These are phyloP conservation scores for Echites panduratus DNA, from an alignment of 257 asterid species.

Conservation along the genomic window DNA sequence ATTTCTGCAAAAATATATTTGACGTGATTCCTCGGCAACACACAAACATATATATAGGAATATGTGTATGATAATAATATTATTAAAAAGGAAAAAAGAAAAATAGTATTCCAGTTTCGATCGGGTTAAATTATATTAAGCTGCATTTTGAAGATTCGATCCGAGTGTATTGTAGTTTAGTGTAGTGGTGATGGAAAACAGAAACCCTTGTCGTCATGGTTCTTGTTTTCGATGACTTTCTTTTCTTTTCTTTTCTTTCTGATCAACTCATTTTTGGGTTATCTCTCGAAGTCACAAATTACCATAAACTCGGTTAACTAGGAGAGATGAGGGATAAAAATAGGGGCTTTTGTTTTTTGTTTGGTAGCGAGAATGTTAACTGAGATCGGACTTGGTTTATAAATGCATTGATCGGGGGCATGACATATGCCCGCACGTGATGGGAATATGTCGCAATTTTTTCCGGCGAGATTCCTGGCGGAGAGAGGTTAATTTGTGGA, in stretches of 20 bases:
- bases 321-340: neutral
- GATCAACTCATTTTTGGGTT: neutral
- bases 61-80: neutral
- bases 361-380: conserved; percentile 17
- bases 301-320: conserved; percentile 6
- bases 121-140: neutral
- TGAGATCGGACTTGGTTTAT: too few species aligned
- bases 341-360: conserved; percentile 12
- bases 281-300: neutral
- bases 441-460: conserved; percentile 33
- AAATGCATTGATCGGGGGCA: conserved; percentile 13
- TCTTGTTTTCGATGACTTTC: neutral
- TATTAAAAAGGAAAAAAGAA: neutral
- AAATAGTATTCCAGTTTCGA: neutral
- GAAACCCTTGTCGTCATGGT: neutral
- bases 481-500: neutral
- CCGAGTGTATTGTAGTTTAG: too few species aligned
- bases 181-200: neutral
- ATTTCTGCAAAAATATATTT: conserved; percentile 28
- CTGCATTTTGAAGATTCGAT: neutral
- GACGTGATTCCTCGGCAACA: conserved; percentile 25
- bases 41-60: neutral
- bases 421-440: conserved; percentile 36
- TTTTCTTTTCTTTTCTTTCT: too few species aligned
- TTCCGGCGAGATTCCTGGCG: conserved; percentile 64